Conservation (phyloP, 2,329 filamentous ascomycete species). For the Pseudopyricularia cyperi region DNA sequence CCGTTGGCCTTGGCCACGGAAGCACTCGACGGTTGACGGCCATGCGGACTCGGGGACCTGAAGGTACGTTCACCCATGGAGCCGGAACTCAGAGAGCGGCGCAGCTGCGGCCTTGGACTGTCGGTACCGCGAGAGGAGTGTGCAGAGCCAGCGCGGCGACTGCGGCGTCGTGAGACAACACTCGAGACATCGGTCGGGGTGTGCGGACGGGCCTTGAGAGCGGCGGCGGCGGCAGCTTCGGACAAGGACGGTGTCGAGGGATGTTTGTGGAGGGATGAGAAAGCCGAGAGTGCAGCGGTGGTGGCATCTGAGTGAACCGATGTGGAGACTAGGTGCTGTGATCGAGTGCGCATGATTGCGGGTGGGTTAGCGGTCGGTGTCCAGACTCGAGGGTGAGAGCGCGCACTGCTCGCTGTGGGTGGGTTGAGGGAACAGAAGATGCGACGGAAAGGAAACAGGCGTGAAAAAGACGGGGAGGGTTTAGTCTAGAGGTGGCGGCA, state of each 20-base stretch:
- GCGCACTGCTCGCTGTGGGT: background rate
- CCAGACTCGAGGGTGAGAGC: background rate
- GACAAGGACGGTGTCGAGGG: conserved; percentile 58
- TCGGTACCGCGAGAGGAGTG: conserved; percentile 45
- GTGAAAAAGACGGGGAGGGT: background rate
- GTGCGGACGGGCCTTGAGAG: conserved; percentile 64
- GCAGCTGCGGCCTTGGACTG: conserved; percentile 1
- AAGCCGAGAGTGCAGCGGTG: conserved; percentile 70
- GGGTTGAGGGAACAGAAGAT: background rate
- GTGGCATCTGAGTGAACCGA: conserved; percentile 62
- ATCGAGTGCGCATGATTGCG: background rate
- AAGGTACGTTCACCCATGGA: conserved; percentile 90
- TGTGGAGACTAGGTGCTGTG: conserved; percentile 48
- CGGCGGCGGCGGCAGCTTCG: conserved; percentile 74
- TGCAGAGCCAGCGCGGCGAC: conserved; percentile 54
- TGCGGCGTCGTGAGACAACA: conserved; percentile 77
- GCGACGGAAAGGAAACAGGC: background rate
- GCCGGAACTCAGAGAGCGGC: conserved; percentile 43
- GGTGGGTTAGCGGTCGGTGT: background rate
- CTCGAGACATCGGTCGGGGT: conserved; percentile 69
- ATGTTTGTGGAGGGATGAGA: conserved; percentile 40
- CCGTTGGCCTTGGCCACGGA: conserved; percentile 12
- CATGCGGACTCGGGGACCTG: conserved; percentile 57
- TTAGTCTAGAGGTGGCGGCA: background rate
- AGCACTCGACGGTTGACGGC: conserved; percentile 16